Evolutionary conservation across 75 land plant genomes (phyloP).

Genomic region (Pinus albicaulis): DNA sequence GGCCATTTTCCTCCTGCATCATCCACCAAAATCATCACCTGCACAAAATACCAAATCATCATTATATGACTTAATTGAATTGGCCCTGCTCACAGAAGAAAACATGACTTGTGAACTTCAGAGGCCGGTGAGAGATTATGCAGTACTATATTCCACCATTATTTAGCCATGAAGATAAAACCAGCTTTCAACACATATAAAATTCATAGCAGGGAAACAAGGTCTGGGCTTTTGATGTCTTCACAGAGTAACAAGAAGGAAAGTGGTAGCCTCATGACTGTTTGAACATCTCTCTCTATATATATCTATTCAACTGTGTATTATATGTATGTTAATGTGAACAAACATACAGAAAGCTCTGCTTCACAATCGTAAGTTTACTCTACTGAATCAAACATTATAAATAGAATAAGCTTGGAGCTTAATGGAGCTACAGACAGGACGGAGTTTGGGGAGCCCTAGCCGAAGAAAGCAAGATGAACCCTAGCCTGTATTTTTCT

Average conservation of each 20-base stretch:
- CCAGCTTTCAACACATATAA: neutral
- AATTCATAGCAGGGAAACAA: neutral
- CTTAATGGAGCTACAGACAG: neutral
- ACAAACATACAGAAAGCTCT: neutral
- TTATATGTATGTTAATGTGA: too few relatives aligned
- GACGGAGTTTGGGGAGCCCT: too few relatives aligned
- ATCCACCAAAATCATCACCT: slow-evolving; percentile 84
- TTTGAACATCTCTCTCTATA: neutral
- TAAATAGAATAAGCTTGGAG: neutral
- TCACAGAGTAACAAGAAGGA: neutral
- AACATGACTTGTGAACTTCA: too few relatives aligned
- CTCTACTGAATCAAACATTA: neutral
- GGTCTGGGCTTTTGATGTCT: neutral
- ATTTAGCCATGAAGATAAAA: neutral
- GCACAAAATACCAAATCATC: neutral
- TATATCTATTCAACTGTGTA: too few relatives aligned
- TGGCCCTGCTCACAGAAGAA: too few relatives aligned
- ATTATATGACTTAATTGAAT: neutral
- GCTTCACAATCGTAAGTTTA: neutral
- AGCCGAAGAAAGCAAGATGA: too few relatives aligned
- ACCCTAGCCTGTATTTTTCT: too few relatives aligned
- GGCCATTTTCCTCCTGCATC: slow-evolving; percentile 81
- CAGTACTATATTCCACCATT: neutral
- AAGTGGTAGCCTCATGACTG: too few relatives aligned
- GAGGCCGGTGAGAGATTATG: too few relatives aligned